phyloP scores from a whole-genome alignment of 179 eudicot genomes.

The Spergularia azorica region DNA sequence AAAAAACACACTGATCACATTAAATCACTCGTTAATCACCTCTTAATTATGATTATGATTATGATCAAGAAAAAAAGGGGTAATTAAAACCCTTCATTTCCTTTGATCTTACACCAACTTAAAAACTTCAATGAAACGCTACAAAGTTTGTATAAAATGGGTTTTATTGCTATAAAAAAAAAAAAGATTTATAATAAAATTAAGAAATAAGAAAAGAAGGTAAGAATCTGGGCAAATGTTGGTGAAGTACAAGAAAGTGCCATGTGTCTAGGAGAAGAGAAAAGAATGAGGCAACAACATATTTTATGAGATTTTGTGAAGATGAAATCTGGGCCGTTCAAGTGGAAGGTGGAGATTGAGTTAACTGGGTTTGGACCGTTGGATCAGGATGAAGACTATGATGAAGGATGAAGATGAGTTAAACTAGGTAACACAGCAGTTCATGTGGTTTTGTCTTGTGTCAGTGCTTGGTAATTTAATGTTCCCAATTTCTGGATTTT shows the following conservation, averaged over 20 bases:
- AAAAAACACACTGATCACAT: background rate
- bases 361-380: too few relatives aligned
- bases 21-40: background rate
- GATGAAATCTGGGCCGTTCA: constrained; percentile 2
- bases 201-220: too few relatives aligned
- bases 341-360: background rate
- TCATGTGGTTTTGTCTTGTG: background rate
- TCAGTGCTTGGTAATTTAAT: too few relatives aligned
- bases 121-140: too few relatives aligned
- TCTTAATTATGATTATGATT: background rate
- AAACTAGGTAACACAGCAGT: too few relatives aligned
- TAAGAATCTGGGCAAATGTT: constrained; percentile 2
- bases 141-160: too few relatives aligned
- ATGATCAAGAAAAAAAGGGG: background rate
- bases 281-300: background rate
- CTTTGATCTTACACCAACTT: background rate
- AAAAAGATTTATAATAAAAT: too few relatives aligned
- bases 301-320: background rate
- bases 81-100: background rate
- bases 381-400: too few relatives aligned
- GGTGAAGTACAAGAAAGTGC: background rate
- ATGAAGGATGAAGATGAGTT: background rate
- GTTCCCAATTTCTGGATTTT: too few relatives aligned
- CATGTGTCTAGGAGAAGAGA: constrained; percentile 15
- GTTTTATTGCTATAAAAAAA: too few relatives aligned